These are phyloP conservation scores for Torrubiella hemipterigena DNA, from an alignment of 2,329 filamentous ascomycete genomes.

Conservation along the genomic window DNA sequence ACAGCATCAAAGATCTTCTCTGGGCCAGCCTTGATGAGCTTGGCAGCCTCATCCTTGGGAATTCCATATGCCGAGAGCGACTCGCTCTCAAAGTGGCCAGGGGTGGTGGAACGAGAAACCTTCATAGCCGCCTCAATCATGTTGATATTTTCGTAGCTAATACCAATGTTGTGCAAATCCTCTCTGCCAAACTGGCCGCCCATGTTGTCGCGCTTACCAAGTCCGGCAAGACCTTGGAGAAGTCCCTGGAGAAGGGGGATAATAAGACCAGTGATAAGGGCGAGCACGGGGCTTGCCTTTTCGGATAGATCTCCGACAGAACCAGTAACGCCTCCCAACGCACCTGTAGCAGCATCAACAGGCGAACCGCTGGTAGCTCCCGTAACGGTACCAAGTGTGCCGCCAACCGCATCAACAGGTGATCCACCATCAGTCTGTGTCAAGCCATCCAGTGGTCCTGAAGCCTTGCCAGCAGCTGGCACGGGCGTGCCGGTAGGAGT, in stretches of 20 bases:
- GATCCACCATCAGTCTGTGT: not conserved
- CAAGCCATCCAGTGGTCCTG: not conserved
- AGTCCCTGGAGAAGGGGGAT: not conserved
- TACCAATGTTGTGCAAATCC: not conserved
- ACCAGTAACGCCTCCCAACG: not conserved
- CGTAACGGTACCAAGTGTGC: not conserved
- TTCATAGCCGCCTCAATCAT: not conserved
- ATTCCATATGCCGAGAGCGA: too few relatives aligned
- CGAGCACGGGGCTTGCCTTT: not conserved
- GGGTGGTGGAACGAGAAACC: too few relatives aligned
- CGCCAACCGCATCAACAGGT: not conserved
- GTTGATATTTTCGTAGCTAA: not conserved
- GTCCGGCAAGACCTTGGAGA: not conserved
- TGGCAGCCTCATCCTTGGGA: too few relatives aligned
- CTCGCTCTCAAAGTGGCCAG: too few relatives aligned
- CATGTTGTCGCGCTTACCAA: not conserved
- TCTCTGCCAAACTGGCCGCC: not conserved
- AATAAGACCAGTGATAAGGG: not conserved
- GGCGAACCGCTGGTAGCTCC: constrained; percentile 2
- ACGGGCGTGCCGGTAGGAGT: not conserved
- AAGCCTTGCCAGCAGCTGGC: constrained; percentile 4
- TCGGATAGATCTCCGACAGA: too few relatives aligned
- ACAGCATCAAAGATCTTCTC: too few relatives aligned
- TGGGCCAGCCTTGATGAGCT: not conserved
- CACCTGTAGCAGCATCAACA: not conserved